phyloP scores from a whole-genome alignment of 306 rosid species.

The Aeschynomene evenia region DNA sequence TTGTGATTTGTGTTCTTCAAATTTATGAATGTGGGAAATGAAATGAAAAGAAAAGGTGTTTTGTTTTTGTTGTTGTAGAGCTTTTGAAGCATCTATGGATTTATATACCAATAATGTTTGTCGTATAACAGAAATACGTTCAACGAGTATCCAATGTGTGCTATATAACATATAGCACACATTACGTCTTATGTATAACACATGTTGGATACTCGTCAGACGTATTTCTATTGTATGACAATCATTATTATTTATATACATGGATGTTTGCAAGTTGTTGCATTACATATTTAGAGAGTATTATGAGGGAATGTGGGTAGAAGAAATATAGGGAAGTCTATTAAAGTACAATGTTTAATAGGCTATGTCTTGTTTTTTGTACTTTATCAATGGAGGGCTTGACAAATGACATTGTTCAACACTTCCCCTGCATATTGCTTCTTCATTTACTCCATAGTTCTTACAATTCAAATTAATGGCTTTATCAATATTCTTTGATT shows the following conservation, averaged over 20 bases:
- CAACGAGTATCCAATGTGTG: no score
- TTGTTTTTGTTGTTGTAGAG: not conserved
- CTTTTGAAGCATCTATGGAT: not conserved
- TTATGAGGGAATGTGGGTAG: slow-evolving; percentile 23
- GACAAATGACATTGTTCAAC: slow-evolving; percentile 3
- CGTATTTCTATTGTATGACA: no score
- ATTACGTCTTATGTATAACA: no score
- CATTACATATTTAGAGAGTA: slow-evolving; percentile 12
- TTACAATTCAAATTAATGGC: not conserved
- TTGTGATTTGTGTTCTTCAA: slow-evolving; percentile 33
- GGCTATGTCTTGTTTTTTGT: slow-evolving; percentile 10
- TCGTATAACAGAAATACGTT: no score
- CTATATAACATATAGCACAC: no score
- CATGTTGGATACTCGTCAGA: no score
- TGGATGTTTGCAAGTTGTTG: slow-evolving; percentile 22
- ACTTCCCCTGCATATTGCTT: slow-evolving; percentile 11
- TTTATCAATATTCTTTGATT: not conserved
- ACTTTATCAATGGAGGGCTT: not conserved
- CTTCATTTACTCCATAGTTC: not conserved
- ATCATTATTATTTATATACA: no score
- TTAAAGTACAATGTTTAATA: slow-evolving; percentile 10
- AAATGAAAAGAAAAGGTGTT: not conserved
- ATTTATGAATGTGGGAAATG: not conserved
- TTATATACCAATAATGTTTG: no score
- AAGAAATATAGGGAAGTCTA: not conserved